Base-by-base conservation (phyloP, 2,329 filamentous ascomycete species). In the Fonsecaea nubica region DNA sequence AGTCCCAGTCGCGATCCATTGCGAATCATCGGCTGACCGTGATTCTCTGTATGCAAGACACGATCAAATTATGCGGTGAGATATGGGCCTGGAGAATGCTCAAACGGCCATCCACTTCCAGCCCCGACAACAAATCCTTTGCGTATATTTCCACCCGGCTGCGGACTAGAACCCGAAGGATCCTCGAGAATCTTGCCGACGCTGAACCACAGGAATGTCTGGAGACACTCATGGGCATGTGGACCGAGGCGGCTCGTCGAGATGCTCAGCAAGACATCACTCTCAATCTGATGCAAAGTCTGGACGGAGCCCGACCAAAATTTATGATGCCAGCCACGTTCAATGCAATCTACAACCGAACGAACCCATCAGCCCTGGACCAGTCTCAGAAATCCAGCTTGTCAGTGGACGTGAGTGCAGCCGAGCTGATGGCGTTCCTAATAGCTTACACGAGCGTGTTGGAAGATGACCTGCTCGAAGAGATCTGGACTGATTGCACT, bases 401-500 rank as follows among this genome's bases (percentile, higher is more conserved):
- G 76, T 96, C 94, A 0, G 91, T 95, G 18, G 90, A 92, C 56
- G 81, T 99, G 9, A 88, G 89, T 62, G 93, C 97, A 74, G 86
- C 87, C 0, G 93, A 97, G 74, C 82, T 99, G 10, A 92, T 94
- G 8, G 87, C 90, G 8, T 99, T 99, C 77, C 80, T 98, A 53
- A 91, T 97, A 7, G 91, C 95, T 69, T 99, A 99, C 77, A 90
- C 93, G 0, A 87, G 87, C 35, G 95, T 93, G 0, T 83, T 98
- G 12, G 95, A 99, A 75, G 95, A 99, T 74, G 95, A 99, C 80
- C 91, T 95, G 15, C 94, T 97, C 86, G 95, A 99, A 74, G 95
- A 99, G 78, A 97, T 99, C 57, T 99, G 95, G 95, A 85, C 89
- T 48, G 94, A 99, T 76, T 99, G 94, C 77, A 92, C 93, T 74